Base-by-base conservation (phyloP, 768 basidiomycete genomes). In the Amanita jacksonii region DNA sequence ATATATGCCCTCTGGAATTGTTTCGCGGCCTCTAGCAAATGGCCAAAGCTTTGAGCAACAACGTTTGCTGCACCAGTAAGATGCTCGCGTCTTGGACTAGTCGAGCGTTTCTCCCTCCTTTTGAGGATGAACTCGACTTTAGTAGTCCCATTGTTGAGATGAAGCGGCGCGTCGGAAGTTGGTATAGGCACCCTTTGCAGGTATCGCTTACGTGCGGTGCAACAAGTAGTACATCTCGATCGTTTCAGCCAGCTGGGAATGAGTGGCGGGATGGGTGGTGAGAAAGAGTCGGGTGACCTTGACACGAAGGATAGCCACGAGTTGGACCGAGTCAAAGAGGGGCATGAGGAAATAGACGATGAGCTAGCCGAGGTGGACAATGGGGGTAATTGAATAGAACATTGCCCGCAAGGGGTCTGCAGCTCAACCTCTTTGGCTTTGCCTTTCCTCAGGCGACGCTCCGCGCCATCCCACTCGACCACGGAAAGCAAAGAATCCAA, bases 1-100 rank as follows among this genome's bases (percentile, higher is more conserved):
- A 80, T 68, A 50, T 79, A 81, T 27, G 72, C 75, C 15, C 62
- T 65, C 56, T 82, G 79, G 52, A 82, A 63, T 8, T 70, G 70
- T 46, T 68, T 69, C 5, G 77, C 80, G 0, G 73, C 61, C 52
- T 69, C 72, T 32, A 79, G 8, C 3, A 43, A 27, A 18, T 43
- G 43, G 16, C 43, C 34, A 23, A 43, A 36, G 34, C 42, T 33
- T 24, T 35, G 12, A 10, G 33, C 23, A 12, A 43, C 25, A 15
- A 19, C 34, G 12, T 10, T 36, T 9, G 43, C 25, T 22, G 42
- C 42, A 22, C 25, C 34, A 6, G 16, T 12, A 25, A 43, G 10
- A 20, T 6, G 6, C 33, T 15, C 1, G 1, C 23, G 32, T 24
- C 27, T 32, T 43, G 31, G 23, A 2, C 43, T 16, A 19, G 9